A percentile compares a stretch with the other conserved stretches of the same genome.
Conservation (phyloP, 139 green algal genomes). For the Ettlia oleoabundans region DNA sequence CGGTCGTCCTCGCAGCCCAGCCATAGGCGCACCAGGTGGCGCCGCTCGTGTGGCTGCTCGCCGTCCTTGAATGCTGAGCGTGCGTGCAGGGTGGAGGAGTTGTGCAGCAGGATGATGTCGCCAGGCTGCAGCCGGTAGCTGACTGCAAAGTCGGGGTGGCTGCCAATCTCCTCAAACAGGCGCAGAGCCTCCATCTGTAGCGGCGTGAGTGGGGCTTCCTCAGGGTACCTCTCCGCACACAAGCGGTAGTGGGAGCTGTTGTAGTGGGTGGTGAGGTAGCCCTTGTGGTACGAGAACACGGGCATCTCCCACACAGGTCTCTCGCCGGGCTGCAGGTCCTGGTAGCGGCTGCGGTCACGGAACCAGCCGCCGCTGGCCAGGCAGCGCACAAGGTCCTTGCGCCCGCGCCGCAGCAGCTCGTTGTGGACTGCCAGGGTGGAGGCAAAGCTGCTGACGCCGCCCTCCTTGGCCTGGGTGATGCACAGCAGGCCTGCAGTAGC, state of each 20-base stretch:
- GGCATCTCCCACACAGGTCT: neutral
- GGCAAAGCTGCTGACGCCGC: neutral
- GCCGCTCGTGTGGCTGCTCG: neutral
- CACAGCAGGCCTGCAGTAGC: neutral
- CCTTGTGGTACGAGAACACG: neutral
- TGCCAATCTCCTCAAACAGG: neutral
- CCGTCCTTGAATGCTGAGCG: neutral
- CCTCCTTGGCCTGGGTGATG: neutral
- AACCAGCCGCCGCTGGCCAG: neutral
- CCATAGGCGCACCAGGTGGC: neutral
- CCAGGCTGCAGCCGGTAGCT: neutral
- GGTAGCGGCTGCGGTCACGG: neutral
- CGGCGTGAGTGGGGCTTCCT: neutral
- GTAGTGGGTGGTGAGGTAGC: neutral
- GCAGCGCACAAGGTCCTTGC: neutral
- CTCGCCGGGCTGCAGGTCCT: neutral
- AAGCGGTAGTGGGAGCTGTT: neutral
- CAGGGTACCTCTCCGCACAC: neutral
- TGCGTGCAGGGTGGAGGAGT: neutral
- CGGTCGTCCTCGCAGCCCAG: neutral
- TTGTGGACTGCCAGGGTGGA: neutral
- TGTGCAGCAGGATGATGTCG: neutral
- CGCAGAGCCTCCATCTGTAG: neutral
- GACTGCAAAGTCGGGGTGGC: neutral
- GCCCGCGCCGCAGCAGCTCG: neutral